These are phyloP conservation scores for Arthonia radiata DNA, from an alignment of 495 filamentous ascomycete species.

Conservation along the genomic window DNA sequence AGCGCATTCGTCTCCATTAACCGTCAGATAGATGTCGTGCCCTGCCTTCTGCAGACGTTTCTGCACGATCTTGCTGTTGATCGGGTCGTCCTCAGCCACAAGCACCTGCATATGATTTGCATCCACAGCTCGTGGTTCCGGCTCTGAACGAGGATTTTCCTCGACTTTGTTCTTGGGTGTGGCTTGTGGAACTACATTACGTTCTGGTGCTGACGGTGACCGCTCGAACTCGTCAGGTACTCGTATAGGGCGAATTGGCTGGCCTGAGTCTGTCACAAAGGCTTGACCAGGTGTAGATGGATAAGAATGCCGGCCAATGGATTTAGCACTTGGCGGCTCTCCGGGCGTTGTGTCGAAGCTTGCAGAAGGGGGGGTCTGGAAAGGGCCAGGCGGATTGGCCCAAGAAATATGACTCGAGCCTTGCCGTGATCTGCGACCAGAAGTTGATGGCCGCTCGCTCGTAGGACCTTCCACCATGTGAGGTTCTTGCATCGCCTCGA, in stretches of 20 bases:
- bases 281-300: constrained; percentile 10
- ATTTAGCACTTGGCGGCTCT: too few relatives aligned
- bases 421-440: too few relatives aligned
- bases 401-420: too few relatives aligned
- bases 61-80: constrained; percentile 69
- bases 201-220: background rate
- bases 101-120: constrained; percentile 35
- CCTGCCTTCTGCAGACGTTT: constrained; percentile 66
- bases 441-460: too few relatives aligned
- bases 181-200: constrained; percentile 6
- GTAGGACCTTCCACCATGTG: constrained; percentile 17
- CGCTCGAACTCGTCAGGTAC: constrained; percentile 8
- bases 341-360: too few relatives aligned
- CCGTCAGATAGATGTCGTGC: constrained; percentile 43
- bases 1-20: constrained; percentile 77
- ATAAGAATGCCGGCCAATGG: too few relatives aligned
- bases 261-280: constrained; percentile 7
- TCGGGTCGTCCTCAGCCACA: constrained; percentile 79
- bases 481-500: constrained; percentile 48
- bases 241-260: constrained; percentile 9
- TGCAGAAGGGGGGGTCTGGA: too few relatives aligned
- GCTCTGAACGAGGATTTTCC: constrained; percentile 7
- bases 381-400: too few relatives aligned
- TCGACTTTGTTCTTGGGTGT: constrained; percentile 7
- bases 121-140: constrained; percentile 2